Evolutionary conservation across 345 rosid genomes (phyloP), one percentile per base, ranked within the genome.

Genomic region (Crucihimalaya himalaica): DNA sequence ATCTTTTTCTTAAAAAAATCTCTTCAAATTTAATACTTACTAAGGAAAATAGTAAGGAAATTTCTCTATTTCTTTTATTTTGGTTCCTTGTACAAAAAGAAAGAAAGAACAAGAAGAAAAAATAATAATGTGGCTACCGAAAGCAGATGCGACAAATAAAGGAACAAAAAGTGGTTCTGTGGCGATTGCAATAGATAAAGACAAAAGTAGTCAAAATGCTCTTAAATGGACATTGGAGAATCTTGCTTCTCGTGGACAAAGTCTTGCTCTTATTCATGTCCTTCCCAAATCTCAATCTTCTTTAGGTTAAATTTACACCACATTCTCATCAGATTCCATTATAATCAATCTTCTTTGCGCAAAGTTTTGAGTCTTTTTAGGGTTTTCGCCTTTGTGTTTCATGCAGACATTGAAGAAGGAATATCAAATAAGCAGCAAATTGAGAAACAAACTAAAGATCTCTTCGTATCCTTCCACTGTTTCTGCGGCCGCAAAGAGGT

Each of bases 401-500:
- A 40, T 77, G 81, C 67, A 72, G 81, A 78, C 51, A 58, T 71
- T 59, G 81, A 78, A 71, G 77, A 71, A 20, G 80, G 76, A 40
- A 5, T 16, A 5, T 12, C 27, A 25, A 48, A 77, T 42, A 80
- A 72, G 76, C 79, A 78, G 66, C 83, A 72, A 16, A 58, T 77
- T 6, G 90, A 91, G 67, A 88, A 83, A 81, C 78, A 72, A 43
- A 78, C 87, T 20, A 89, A 74, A 78, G 94, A 95, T 45, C 86
- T 95, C 58, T 90, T 95, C 79, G 80, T 87, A 76, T 78, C 96
- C 48, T 90, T 87, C 78, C 98, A 80, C 37, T 92, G 96, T 79
- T 95, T 77, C 28, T 90, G 98, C 63, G 87, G 89, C 21, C 93
- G 92, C 29, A 95, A 95, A 79, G 96, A 88, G 55, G 98, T 90